Base-by-base conservation (phyloP, 371 early-diverging fungal genomes). In the Nematocida displodere region DNA sequence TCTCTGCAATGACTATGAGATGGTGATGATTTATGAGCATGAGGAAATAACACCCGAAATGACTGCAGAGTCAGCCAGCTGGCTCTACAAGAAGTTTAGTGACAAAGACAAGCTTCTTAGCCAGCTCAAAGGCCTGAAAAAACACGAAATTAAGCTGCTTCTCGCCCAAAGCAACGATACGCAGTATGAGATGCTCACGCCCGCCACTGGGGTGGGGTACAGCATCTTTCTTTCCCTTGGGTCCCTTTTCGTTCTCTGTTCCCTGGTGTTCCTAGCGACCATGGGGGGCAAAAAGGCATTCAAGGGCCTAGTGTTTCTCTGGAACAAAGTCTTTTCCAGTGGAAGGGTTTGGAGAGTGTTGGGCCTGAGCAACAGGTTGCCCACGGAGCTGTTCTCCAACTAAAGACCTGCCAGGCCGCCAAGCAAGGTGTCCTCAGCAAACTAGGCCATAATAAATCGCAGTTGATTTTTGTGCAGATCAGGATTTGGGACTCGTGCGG, bases 51-150 rank as follows among this genome's bases (percentile, higher is more conserved):
- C 4, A 13, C 24, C 20, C 7, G 15, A 54, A 17, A 56, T 78
- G 37, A 22, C 40, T 28, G 55, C 54, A 40, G 48, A 56, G 26
- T 36, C 29, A 4, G 34, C 47, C 1, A 49, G 77, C 20, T 82
- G 75, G 62, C 26, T 82, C 1, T 62, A 58, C 29, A 71, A 66
- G 28, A 34, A 28, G 53, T 82, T 82, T 61, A 48, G 64, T 47
- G 42, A 54, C 20, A 55, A 55, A 55, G 55, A 55, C 34, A 34
- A 22, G 24, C 29, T 11, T 17, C 31, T 55, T 5, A 20, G 7
- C 7, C 8, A n/a, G n/a, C n/a, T n/a, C n/a, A n/a, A n/a, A n/a
- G n/a, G n/a, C n/a, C n/a, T n/a, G n/a, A n/a, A n/a, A 44, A 44
- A 11, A 13, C 11, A 44, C 11, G 11, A 44, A 44, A 7, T 22